Conservation (phyloP, 2,329 filamentous ascomycete species). For the Seiridium unicorne region DNA sequence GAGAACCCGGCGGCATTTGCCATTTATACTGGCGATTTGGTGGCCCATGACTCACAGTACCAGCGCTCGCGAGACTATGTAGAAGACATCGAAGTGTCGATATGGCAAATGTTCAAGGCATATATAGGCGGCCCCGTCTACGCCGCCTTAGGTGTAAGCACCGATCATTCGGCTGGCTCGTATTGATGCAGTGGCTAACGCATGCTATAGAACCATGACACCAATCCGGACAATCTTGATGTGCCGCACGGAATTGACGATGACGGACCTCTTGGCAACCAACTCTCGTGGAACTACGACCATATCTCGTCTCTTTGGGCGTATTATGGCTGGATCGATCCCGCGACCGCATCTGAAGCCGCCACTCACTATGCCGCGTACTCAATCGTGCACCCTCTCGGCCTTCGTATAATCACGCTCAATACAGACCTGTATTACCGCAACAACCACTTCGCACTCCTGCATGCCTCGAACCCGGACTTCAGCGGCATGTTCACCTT, state of each 20-base stretch:
- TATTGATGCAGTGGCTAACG: background rate
- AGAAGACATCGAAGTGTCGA: slow-evolving; percentile 50
- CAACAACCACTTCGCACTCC: slow-evolving; percentile 39
- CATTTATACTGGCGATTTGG: slow-evolving; percentile 56
- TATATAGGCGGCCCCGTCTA: slow-evolving; percentile 58
- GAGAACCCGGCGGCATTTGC: slow-evolving; percentile 48
- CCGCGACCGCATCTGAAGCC: slow-evolving; percentile 41
- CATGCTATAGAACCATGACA: slow-evolving; percentile 48
- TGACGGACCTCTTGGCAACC: slow-evolving; percentile 46
- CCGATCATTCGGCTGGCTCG: background rate
- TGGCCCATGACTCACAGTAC: slow-evolving; percentile 51
- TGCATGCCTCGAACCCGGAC: slow-evolving; percentile 36
- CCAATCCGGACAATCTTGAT: slow-evolving; percentile 51
- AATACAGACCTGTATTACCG: slow-evolving; percentile 47
- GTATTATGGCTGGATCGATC: slow-evolving; percentile 53
- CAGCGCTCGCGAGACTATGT: slow-evolving; percentile 51
- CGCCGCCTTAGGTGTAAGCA: slow-evolving; percentile 43
- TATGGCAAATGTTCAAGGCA: slow-evolving; percentile 54
- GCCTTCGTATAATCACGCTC: slow-evolving; percentile 44
- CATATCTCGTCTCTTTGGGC: slow-evolving; percentile 55
- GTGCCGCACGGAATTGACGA: slow-evolving; percentile 48
- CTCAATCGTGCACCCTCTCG: slow-evolving; percentile 50
- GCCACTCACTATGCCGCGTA: slow-evolving; percentile 55
- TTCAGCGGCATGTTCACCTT: slow-evolving; percentile 40
- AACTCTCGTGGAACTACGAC: slow-evolving; percentile 58